Percentiles rank a stretch among this genome's conserved stretches.
phyloP scores from a whole-genome alignment of 1,139 yeast genomes.

The Protomyces inundatus region DNA sequence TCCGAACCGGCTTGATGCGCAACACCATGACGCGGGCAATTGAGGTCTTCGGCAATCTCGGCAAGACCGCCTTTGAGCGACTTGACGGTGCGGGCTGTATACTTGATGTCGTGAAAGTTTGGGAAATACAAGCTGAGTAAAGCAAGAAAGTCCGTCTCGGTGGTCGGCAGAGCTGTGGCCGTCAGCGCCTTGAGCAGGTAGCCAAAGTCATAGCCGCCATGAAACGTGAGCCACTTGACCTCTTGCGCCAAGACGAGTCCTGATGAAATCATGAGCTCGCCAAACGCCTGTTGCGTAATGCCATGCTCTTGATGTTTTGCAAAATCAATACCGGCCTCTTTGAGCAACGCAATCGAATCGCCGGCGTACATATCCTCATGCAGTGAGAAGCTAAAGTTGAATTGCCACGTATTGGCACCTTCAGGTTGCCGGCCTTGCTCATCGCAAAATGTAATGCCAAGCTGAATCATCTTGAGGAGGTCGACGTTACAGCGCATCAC shows the following conservation, averaged over 20 bases:
- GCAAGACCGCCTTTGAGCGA: constrained; percentile 39
- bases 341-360: constrained; percentile 69
- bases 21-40: constrained; percentile 39
- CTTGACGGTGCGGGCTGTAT: constrained; percentile 53
- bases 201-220: constrained; percentile 93
- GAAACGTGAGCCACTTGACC: constrained; percentile 86
- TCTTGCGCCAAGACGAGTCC: constrained; percentile 72
- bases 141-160: constrained; percentile 71
- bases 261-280: constrained; percentile 77
- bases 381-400: constrained; percentile 79
- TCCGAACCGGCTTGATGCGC: constrained; percentile 51
- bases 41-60: constrained; percentile 50
- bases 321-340: constrained; percentile 79
- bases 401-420: constrained; percentile 83
- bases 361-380: constrained; percentile 67
- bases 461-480: constrained; percentile 74
- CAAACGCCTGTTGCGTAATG: constrained; percentile 71
- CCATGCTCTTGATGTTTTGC: constrained; percentile 71
- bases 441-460: constrained; percentile 81
- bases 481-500: constrained; percentile 90
- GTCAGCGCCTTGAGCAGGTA: constrained; percentile 73
- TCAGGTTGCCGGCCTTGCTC: constrained; percentile 58
- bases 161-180: constrained; percentile 72
- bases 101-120: constrained; percentile 75
- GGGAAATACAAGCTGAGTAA: constrained; percentile 75